Evolutionary conservation across 495 filamentous ascomycete species (phyloP).

Genomic region (Penicillium robsamsonii): DNA sequence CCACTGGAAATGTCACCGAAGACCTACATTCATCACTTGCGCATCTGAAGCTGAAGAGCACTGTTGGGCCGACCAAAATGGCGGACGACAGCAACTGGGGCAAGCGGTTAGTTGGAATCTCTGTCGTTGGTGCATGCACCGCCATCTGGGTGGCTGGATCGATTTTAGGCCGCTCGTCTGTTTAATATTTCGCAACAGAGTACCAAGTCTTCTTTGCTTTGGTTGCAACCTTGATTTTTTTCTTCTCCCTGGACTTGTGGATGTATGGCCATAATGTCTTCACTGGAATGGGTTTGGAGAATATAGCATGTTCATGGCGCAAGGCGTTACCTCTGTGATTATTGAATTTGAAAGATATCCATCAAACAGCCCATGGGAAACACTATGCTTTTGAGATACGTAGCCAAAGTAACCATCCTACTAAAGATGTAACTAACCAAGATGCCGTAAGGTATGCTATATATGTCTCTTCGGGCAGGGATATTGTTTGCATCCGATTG

Average conservation of each 20-base stretch:
- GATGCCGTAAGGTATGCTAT: too few species aligned
- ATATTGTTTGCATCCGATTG: too few species aligned
- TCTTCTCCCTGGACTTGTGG: not conserved
- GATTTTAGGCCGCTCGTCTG: slow-evolving; percentile 31
- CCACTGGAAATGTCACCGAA: slow-evolving; percentile 28
- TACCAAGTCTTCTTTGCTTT: not conserved
- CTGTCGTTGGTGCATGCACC: slow-evolving; percentile 63
- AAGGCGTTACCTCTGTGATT: slow-evolving; percentile 2
- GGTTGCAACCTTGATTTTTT: not conserved
- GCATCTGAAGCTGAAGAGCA: slow-evolving; percentile 31
- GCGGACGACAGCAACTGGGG: slow-evolving; percentile 65
- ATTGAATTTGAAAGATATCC: slow-evolving; percentile 1
- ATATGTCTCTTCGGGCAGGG: too few species aligned
- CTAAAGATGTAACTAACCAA: slow-evolving; percentile 6
- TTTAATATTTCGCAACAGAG: slow-evolving; percentile 14
- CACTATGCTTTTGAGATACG: not conserved
- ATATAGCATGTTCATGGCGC: slow-evolving; percentile 1
- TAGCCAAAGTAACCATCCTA: slow-evolving; percentile 2
- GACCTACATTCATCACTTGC: slow-evolving; percentile 20
- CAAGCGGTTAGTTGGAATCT: slow-evolving; percentile 65
- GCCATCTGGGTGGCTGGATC: slow-evolving; percentile 67
- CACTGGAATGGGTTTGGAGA: not conserved
- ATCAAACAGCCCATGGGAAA: not conserved
- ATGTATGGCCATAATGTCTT: not conserved
- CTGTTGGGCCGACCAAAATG: slow-evolving; percentile 58